Evolutionary conservation across 2,329 filamentous ascomycete genomes (phyloP), one percentile per base, ranked within the genome.

Genomic region (Dactylellina parvicollis): DNA sequence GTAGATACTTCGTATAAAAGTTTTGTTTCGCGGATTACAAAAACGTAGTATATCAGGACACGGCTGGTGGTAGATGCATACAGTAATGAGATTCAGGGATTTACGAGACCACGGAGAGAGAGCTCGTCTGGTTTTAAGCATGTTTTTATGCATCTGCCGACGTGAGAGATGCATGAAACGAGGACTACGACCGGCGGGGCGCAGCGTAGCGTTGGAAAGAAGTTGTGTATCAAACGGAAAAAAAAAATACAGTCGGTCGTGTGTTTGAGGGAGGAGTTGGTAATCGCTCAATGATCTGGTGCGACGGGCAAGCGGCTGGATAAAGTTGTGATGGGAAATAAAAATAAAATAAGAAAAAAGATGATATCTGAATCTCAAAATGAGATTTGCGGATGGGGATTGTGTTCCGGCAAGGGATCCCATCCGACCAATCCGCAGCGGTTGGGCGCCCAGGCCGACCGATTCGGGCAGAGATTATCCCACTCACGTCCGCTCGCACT

Each of bases 61-160:
- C 12, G 34, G 24, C 36, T 30, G 5, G 10, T 8, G 34, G 36
- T 30, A 8, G 40, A 47, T 47, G 55, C 8, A 36, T 59, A 28
- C 2, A 24, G 40, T 34, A 44, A 10, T 12, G 54, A 57, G 54
- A 32, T 57, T 59, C 40, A 49, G 42, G 55, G 55, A 49, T 47
- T 46, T 59, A 38, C 24, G 24, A 26, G 54, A 7, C 30, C 12
- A 5, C 5, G 30, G 30, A 34, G n/a, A n/a, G n/a, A n/a, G n/a
- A n/a, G n/a, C n/a, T n/a, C n/a, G n/a, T n/a, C n/a, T n/a, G n/a
- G n/a, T n/a, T n/a, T n/a, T n/a, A n/a, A n/a, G n/a, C n/a, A n/a
- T 34, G 30, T 7, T 34, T 14, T 7, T 14, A 34, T 5, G n/a
- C n/a, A 40, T 40, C 36, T 14, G 10, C 16, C 36, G 36, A 18